Conservation (phyloP, 2,329 filamentous ascomycete species). For the Aspergillus bombycis region DNA sequence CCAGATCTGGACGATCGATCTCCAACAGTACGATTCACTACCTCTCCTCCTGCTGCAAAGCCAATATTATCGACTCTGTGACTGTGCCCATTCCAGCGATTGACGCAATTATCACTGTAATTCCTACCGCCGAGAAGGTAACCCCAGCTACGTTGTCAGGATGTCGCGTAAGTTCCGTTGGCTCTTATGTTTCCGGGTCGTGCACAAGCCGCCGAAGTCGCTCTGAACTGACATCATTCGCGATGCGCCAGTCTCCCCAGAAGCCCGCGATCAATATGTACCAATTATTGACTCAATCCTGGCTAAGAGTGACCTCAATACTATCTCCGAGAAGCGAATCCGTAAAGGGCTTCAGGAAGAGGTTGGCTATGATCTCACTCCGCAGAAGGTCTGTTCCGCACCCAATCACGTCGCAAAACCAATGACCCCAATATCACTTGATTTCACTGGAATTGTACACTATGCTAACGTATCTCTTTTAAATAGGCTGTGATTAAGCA, state of each 20-base stretch:
- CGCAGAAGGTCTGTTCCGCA: conserved; percentile 59
- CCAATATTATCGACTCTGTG: conserved; percentile 6
- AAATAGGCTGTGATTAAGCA: conserved; percentile 68
- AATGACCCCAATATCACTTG: neutral
- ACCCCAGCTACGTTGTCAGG: conserved; percentile 21
- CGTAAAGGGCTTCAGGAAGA: conserved; percentile 64
- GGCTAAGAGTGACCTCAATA: conserved; percentile 62
- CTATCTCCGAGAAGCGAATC: conserved; percentile 67
- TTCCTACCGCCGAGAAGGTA: neutral
- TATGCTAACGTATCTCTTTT: conserved; percentile 20
- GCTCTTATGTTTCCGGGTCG: conserved; percentile 25
- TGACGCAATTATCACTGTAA: conserved; percentile 15
- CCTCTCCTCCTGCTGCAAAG: conserved; percentile 5
- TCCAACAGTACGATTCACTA: conserved; percentile 15
- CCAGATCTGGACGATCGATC: conserved; percentile 25
- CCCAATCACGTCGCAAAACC: conserved; percentile 15
- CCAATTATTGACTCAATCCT: conserved; percentile 67
- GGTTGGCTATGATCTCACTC: conserved; percentile 63
- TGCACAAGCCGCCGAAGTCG: conserved; percentile 22
- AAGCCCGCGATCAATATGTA: conserved; percentile 55
- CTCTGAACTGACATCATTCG: conserved; percentile 27
- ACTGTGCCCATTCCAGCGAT: conserved; percentile 8
- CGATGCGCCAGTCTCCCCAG: conserved; percentile 49
- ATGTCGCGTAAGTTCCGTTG: conserved; percentile 42
- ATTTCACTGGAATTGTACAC: neutral